Evolutionary conservation across 257 asterid species (phyloP).

Genomic region (Primulina eburnea): DNA sequence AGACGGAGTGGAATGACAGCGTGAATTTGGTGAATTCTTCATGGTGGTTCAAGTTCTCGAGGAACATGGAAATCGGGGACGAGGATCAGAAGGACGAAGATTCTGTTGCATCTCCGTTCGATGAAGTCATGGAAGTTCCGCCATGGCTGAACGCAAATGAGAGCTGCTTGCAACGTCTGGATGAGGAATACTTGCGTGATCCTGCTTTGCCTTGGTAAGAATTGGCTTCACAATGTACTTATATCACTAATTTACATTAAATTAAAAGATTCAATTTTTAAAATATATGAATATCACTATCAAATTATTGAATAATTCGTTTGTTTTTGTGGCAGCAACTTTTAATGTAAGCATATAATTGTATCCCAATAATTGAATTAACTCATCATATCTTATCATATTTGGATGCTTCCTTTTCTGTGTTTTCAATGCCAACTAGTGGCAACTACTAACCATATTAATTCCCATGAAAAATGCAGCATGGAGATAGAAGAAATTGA

Average conservation of each 20-base stretch:
- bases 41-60: conserved; percentile 83
- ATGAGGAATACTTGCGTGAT: conserved; percentile 56
- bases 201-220: conserved; percentile 91
- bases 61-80: conserved; percentile 46
- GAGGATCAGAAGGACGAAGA: conserved; percentile 15
- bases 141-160: conserved; percentile 73
- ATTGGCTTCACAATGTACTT: background rate
- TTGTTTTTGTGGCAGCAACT: background rate
- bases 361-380: background rate
- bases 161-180: conserved; percentile 49
- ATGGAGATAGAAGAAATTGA: conserved; percentile 91
- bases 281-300: no score
- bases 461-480: conserved; percentile 43
- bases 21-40: conserved; percentile 76
- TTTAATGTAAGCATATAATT: no score
- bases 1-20: conserved; percentile 87
- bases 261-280: background rate
- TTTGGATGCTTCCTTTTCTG: background rate
- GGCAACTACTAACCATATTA: conserved; percentile 6
- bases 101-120: background rate
- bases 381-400: background rate
- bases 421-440: conserved; percentile 3
- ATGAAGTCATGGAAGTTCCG: conserved; percentile 82
- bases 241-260: background rate
- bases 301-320: no score